Evolutionary conservation across 345 rosid species (phyloP).

Genomic region (Salix dunnii): DNA sequence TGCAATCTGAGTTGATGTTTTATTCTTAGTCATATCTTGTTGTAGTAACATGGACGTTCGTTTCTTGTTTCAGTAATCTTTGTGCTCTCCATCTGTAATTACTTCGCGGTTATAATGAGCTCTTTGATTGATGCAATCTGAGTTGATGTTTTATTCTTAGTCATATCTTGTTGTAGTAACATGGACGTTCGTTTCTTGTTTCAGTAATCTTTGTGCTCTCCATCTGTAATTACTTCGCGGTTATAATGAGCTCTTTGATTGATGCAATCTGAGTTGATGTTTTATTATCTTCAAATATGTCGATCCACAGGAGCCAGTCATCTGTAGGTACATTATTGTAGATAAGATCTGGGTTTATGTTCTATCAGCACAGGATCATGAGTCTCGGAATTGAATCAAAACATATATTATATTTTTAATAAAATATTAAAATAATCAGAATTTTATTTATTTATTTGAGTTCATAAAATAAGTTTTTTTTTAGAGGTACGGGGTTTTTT

Average conservation of each 20-base stretch:
- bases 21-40: background rate
- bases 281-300: too few species aligned
- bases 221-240: background rate
- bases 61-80: background rate
- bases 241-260: background rate
- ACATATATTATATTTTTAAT: too few species aligned
- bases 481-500: too few species aligned
- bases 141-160: too few species aligned
- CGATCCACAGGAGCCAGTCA: too few species aligned
- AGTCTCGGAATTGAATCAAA: too few species aligned
- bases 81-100: conserved; percentile 2
- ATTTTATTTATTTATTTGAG: too few species aligned
- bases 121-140: background rate
- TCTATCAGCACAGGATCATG: too few species aligned
- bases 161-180: background rate
- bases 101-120: background rate
- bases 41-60: background rate
- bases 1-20: background rate
- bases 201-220: background rate
- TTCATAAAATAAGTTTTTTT: too few species aligned
- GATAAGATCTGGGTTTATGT: too few species aligned
- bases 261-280: background rate
- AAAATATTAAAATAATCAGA: too few species aligned
- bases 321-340: too few species aligned
- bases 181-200: background rate